A percentile compares a stretch with the other conserved stretches of the same genome.
phyloP scores from a whole-genome alignment of 2,329 filamentous ascomycete genomes.

The Alternaria infectoria region DNA sequence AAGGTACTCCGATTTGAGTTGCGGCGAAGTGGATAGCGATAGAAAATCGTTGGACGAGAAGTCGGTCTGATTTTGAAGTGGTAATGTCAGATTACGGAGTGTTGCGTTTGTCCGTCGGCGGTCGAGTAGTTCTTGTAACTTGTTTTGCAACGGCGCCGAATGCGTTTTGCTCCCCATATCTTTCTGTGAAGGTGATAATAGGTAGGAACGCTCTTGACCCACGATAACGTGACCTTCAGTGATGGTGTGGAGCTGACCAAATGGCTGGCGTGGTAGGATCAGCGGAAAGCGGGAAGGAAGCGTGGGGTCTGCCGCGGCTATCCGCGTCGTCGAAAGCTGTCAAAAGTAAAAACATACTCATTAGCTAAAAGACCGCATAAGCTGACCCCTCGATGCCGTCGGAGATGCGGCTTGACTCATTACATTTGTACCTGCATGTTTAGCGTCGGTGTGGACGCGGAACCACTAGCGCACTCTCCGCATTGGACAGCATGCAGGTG shows the following conservation, averaged over 20 bases:
- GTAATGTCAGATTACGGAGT: constrained; percentile 39
- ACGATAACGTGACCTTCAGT: not conserved
- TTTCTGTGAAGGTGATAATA: not conserved
- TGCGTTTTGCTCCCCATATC: constrained; percentile 12
- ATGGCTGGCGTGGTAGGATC: not conserved
- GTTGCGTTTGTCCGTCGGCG: constrained; percentile 48
- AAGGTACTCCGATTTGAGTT: constrained; percentile 58
- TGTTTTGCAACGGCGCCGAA: constrained; percentile 25
- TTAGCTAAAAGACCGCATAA: constrained; percentile 9
- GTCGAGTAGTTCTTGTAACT: constrained; percentile 42
- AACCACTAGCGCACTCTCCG: constrained; percentile 3
- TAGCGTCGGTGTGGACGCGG: not conserved
- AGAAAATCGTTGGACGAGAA: constrained; percentile 73
- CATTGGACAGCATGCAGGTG: not conserved
- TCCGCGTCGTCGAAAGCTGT: not conserved
- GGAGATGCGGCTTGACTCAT: constrained; percentile 9
- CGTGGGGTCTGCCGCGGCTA: constrained; percentile 10
- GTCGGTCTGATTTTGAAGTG: constrained; percentile 53
- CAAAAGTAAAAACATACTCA: not conserved
- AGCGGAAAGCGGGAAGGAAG: not conserved
- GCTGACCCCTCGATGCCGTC: not conserved
- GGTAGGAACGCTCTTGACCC: not conserved
- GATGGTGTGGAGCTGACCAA: not conserved
- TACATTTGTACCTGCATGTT: constrained; percentile 11
- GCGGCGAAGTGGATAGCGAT: constrained; percentile 59